These are phyloP conservation scores for Poa annua DNA, from an alignment of 176 grass and related monocot genomes.

Conservation along the genomic window DNA sequence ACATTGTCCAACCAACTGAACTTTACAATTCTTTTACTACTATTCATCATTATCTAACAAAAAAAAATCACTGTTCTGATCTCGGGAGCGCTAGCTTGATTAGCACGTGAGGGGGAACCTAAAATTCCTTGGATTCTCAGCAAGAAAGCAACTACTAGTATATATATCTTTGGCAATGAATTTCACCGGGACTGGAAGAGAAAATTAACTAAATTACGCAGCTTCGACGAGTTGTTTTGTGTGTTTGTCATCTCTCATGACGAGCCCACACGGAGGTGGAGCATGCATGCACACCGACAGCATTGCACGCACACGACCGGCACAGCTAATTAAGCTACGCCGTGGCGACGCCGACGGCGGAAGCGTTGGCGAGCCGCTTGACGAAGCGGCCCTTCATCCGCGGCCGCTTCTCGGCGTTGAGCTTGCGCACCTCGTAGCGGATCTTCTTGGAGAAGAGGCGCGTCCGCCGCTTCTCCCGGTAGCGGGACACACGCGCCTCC, in stretches of 20 bases:
- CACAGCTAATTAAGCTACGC: conserved; percentile 34
- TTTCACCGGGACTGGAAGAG: not conserved
- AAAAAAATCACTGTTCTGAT: not conserved
- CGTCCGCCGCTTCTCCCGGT: conserved; percentile 92
- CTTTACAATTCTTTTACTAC: too few species aligned
- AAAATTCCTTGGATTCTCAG: conserved; percentile 3
- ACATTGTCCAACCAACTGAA: too few species aligned
- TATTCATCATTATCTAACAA: too few species aligned
- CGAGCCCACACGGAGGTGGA: not conserved
- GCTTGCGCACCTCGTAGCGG: conserved; percentile 95
- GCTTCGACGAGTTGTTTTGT: conserved; percentile 63
- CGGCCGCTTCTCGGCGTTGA: conserved; percentile 97
- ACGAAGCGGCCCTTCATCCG: conserved; percentile 96
- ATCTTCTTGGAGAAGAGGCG: conserved; percentile 99
- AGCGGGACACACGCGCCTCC: conserved; percentile 80
- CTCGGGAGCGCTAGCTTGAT: not conserved
- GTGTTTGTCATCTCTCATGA: conserved; percentile 45
- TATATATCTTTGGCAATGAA: not conserved
- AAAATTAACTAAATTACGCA: conserved; percentile 39
- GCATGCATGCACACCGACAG: not conserved
- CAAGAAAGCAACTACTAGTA: not conserved
- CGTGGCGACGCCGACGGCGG: conserved; percentile 32
- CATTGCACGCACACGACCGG: conserved; percentile 34
- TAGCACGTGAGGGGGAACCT: conserved; percentile 11
- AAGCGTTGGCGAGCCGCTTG: conserved; percentile 54